phyloP scores from a whole-genome alignment of 2,329 filamentous ascomycete genomes.

The Aspergillus brasiliensis region DNA sequence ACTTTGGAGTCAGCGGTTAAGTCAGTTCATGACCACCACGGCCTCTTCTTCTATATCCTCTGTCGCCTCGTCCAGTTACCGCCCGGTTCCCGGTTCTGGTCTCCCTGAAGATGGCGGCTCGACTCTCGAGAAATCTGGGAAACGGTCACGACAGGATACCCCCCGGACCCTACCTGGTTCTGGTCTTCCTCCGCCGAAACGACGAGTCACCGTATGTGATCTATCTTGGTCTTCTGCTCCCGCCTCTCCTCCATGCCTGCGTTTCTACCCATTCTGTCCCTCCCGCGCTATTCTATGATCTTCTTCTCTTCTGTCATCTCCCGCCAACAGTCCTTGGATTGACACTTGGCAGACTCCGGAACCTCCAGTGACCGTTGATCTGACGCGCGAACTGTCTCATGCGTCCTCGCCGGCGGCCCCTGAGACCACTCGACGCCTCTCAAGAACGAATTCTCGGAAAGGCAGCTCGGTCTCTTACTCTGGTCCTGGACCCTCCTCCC shows the following conservation, averaged over 20 bases:
- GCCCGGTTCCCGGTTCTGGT: conserved; percentile 23
- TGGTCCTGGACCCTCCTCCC: conserved; percentile 31
- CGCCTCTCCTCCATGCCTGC: conserved; percentile 28
- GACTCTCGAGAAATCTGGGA: conserved; percentile 39
- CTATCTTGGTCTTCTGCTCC: conserved; percentile 43
- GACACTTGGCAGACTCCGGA: conserved; percentile 47
- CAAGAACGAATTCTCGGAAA: conserved; percentile 32
- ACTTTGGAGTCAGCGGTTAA: conserved; percentile 44
- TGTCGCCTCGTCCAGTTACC: conserved; percentile 19
- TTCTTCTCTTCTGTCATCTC: conserved; percentile 23
- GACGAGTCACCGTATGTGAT: conserved; percentile 50
- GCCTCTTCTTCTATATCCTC: conserved; percentile 17
- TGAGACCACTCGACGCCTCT: conserved; percentile 25
- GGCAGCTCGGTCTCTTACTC: conserved; percentile 25
- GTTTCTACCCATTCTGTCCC: conserved; percentile 27
- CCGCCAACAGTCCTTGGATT: conserved; percentile 41
- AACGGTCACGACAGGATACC: conserved; percentile 46
- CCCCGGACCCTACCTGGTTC: conserved; percentile 43
- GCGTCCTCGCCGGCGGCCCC: conserved; percentile 31
- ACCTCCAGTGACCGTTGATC: conserved; percentile 33
- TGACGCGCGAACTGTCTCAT: conserved; percentile 35
- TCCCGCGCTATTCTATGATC: conserved; percentile 23
- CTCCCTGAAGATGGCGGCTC: conserved; percentile 24
- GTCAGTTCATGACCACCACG: conserved; percentile 40
- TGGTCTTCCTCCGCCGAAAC: conserved; percentile 44